These are phyloP conservation scores for Parathielavia appendiculata DNA, from an alignment of 495 filamentous ascomycete species.

Conservation along the genomic window DNA sequence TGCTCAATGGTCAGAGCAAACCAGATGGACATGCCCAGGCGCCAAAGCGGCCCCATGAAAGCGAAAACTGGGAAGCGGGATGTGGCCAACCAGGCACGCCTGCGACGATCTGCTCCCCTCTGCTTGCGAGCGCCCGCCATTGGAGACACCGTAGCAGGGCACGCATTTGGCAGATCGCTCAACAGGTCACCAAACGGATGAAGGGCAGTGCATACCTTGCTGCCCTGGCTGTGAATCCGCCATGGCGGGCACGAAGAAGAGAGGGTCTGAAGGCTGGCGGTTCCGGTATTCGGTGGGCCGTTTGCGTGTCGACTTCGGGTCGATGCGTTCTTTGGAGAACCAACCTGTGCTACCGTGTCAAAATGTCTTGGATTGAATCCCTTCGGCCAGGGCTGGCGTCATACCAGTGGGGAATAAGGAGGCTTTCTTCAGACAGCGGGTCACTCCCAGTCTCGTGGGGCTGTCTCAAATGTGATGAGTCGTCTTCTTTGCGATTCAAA, in stretches of 20 bases:
- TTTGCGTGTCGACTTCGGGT: slow-evolving; percentile 14
- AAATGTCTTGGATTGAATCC: slow-evolving; percentile 27
- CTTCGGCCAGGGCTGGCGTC: slow-evolving; percentile 28
- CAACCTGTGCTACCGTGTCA: slow-evolving; percentile 25
- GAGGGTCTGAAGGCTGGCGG: slow-evolving; percentile 2
- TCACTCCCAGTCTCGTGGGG: slow-evolving; percentile 9
- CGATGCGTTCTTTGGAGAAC: neutral
- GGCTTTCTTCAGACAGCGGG: slow-evolving; percentile 19
- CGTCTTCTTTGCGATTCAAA: neutral
- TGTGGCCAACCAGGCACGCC: slow-evolving; percentile 21
- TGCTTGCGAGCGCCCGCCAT: slow-evolving; percentile 19
- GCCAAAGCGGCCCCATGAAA: slow-evolving; percentile 20
- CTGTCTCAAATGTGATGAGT: slow-evolving; percentile 4
- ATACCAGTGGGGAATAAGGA: slow-evolving; percentile 31
- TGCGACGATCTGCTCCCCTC: slow-evolving; percentile 19
- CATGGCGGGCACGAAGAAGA: slow-evolving; percentile 25
- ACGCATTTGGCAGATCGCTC: slow-evolving; percentile 17
- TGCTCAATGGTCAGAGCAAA: slow-evolving; percentile 36
- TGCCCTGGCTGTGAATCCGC: slow-evolving; percentile 29
- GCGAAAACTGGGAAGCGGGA: slow-evolving; percentile 33
- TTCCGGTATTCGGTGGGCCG: slow-evolving; percentile 9
- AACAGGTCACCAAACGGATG: slow-evolving; percentile 3
- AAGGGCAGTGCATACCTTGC: slow-evolving; percentile 30
- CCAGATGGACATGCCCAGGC: slow-evolving; percentile 23
- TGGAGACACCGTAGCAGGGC: slow-evolving; percentile 15